Evolutionary conservation across 257 asterid species (phyloP), one percentile per base, ranked within the genome.

Genomic region (Plantago major): DNA sequence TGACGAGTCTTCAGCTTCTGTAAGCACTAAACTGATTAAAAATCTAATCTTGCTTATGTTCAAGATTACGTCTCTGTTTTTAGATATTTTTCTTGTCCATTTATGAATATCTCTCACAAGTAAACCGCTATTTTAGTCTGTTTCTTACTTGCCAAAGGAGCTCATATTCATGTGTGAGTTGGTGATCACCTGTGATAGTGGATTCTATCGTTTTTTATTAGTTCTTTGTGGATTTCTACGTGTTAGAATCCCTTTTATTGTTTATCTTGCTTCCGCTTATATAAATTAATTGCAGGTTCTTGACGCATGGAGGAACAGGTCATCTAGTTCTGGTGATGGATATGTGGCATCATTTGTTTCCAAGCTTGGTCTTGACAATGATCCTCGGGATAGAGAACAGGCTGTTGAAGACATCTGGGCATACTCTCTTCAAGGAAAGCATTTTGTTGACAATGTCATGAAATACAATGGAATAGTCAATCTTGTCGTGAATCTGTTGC

Each of bases 321-420:
- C 87, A 42, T 72, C 84, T n/a, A 58, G 68, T 60, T 73, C 76
- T 4, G 68, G 69, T 55, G 95, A 81, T 63, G 74, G 83, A 63
- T 75, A 84, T 49, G 73, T 83, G 54, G 76, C 89, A 9, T 71
- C 83, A 69, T 90, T 90, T 70, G 64, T 85, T 57, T 82, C 95
- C 60, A 82, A 88, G 94, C 96, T 88, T 60, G 98, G 98, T 30
- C 65, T 90, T 44, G 96, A 88, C 73, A 81, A 90, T 53, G 82
- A 82, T 75, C 85, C 79, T 63, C 82, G 56, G 55, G 98, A 90
- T 47, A 85, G 95, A 73, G 91, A 85, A 73, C 86, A 83, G 47
- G 94, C 98, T 19, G 74, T 85, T 55, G 78, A 75, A 49, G 78
- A 95, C 51, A 82, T 90, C 9, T 90, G 95, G 96, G 82, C 80